Evolutionary conservation across 2,329 filamentous ascomycete species (phyloP), one percentile per base, ranked within the genome.

Genomic region (Stagonosporopsis rhizophila): DNA sequence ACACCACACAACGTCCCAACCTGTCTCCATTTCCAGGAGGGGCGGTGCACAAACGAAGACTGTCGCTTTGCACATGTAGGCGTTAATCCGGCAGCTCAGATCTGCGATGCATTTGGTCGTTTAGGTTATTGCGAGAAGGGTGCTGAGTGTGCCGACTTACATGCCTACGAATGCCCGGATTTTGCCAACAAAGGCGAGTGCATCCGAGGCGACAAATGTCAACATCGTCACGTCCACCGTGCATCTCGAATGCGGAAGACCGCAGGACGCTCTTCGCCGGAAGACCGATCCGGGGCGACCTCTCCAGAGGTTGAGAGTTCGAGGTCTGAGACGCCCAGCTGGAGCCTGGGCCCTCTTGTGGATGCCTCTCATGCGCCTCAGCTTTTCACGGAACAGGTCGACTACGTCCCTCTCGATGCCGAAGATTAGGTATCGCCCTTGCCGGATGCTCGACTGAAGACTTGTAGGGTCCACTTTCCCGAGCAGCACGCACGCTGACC

Each of bases 151-250:
- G 78, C 85, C 58, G 87, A 95, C 62, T 89, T 92, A 59, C 95
- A 99, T 80, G 89, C 94, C 55, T 89, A 89, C 78, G 94, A 98
- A 77, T 98, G 95, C 77, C 94, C 95, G 60, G 90, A 96, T 75
- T 97, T 96, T 81, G 91, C 91, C 83, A 96, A 96, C 78, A 91
- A 86, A 58, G 94, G 94, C 69, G 81, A 83, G 60, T 99, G 95
- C 85, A 55, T 44, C 87, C 87, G 74, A 87, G 85, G 74, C 87
- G 57, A 88, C 77, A 87, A 88, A 64, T 98, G 94, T 81, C 90
- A 89, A 74, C 84, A 96, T 51, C 89, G 87, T 57, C 95, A 99
- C 79, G 87, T 94, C 74, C 91, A 95, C 28, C 67, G 68, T 40
- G 71, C 70, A 12, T 64, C 64, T 47, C 63, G 69, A 14, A 67